A percentile compares a stretch with the other conserved stretches of the same genome.
Evolutionary conservation across 805 yeast species (phyloP).

Genomic region (Kodamaea hsintzibuensis): DNA sequence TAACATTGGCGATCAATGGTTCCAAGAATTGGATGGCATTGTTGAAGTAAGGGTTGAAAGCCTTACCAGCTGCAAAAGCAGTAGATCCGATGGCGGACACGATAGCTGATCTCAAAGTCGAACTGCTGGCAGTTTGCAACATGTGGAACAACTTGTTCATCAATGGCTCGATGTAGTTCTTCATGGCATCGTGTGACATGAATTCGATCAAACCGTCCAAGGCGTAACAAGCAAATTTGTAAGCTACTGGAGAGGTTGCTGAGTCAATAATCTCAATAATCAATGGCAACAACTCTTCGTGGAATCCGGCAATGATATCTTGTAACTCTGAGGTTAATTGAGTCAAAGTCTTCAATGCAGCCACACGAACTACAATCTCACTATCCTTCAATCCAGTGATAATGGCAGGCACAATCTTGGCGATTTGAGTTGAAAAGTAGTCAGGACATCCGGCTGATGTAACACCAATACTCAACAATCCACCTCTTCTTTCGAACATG

Average conservation of each 20-base stretch:
- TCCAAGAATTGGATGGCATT: conserved; percentile 78
- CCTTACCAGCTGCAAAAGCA: conserved; percentile 91
- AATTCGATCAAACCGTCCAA: conserved; percentile 90
- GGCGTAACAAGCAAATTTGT: conserved; percentile 88
- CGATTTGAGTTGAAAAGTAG: conserved; percentile 72
- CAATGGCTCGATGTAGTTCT: conserved; percentile 78
- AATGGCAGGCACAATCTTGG: conserved; percentile 69
- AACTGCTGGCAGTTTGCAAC: conserved; percentile 72
- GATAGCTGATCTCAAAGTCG: conserved; percentile 74
- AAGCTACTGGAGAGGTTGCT: conserved; percentile 78
- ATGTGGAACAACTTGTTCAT: conserved; percentile 86
- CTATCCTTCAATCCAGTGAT: conserved; percentile 76
- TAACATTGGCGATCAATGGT: conserved; percentile 72
- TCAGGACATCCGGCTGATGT: conserved; percentile 95
- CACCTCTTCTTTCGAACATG: conserved; percentile 83
- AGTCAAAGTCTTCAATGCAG: conserved; percentile 80
- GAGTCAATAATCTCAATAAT: conserved; percentile 85
- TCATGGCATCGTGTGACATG: conserved; percentile 83
- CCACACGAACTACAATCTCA: conserved; percentile 73
- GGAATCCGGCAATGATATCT: conserved; percentile 80
- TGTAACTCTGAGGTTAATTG: conserved; percentile 82
- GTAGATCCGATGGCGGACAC: conserved; percentile 97
- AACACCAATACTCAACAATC: conserved; percentile 75
- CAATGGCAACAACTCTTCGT: conserved; percentile 79
- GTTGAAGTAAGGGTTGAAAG: conserved; percentile 83